These are phyloP conservation scores for Mycena citricolor DNA, from an alignment of 1,284 basidiomycete species.

Conservation along the genomic window DNA sequence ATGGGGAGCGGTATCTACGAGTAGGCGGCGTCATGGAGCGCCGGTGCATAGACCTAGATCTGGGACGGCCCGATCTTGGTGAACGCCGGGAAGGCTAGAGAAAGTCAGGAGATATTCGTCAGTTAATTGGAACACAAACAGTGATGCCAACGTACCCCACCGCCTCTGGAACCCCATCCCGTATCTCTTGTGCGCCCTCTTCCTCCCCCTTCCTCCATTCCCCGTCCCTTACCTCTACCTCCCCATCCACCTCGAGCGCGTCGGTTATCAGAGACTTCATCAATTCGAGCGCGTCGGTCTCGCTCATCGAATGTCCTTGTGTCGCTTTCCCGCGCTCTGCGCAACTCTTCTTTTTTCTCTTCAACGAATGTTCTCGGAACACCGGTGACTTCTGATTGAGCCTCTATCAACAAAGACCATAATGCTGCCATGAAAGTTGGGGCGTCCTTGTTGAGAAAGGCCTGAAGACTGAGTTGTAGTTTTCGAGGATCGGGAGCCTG, in stretches of 20 bases:
- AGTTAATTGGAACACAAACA: no score
- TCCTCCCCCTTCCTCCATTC: conserved; percentile 21
- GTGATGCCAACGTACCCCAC: no score
- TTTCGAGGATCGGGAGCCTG: conserved; percentile 90
- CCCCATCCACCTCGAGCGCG: conserved; percentile 45
- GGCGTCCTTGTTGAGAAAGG: conserved; percentile 85
- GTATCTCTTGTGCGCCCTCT: conserved; percentile 48
- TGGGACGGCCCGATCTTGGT: conserved; percentile 40
- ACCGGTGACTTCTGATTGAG: conserved; percentile 85
- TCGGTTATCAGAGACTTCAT: conserved; percentile 64
- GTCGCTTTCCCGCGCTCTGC: conserved; percentile 72
- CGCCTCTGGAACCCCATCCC: conserved; percentile 41
- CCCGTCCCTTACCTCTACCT: conserved; percentile 37
- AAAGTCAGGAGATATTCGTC: conserved; percentile 2
- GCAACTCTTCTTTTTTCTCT: conserved; percentile 93
- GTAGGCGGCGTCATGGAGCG: conserved; percentile 33
- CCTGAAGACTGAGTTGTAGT: conserved; percentile 93
- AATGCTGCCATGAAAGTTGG: conserved; percentile 84
- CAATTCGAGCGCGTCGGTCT: conserved; percentile 63
- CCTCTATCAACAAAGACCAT: conserved; percentile 89
- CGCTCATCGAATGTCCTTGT: conserved; percentile 68
- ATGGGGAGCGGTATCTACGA: conserved; percentile 32
- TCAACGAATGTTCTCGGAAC: conserved; percentile 94
- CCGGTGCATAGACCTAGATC: conserved; percentile 36
- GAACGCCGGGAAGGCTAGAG: conserved; percentile 40